Percentiles rank a stretch among this genome's conserved stretches.
These are phyloP conservation scores for Nigrospora osmanthi DNA, from an alignment of 2,329 filamentous ascomycete genomes.

Conservation along the genomic window DNA sequence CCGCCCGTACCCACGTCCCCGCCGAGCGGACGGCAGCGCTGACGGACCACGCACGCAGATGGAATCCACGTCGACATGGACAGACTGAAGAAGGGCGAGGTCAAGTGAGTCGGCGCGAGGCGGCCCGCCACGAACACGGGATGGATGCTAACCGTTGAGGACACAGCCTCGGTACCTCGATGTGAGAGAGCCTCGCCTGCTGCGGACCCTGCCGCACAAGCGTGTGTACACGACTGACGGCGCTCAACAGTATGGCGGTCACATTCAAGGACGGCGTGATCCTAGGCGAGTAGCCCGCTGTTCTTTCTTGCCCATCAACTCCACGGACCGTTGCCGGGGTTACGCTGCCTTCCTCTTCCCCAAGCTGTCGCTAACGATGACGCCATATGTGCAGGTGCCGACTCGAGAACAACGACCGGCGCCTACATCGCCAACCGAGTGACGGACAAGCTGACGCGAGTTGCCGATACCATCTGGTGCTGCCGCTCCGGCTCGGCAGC, in stretches of 20 bases:
- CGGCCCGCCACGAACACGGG: no score
- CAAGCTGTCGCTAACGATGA: no score
- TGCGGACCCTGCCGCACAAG: neutral
- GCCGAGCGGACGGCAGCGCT: constrained; percentile 9
- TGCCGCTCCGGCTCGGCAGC: constrained; percentile 96
- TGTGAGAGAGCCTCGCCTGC: constrained; percentile 49
- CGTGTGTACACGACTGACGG: constrained; percentile 10
- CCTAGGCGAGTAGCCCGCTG: constrained; percentile 46
- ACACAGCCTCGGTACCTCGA: constrained; percentile 90
- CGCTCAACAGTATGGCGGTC: constrained; percentile 75
- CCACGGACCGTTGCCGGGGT: constrained; percentile 1
- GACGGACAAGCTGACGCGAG: constrained; percentile 97
- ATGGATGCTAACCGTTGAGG: no score
- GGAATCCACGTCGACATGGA: constrained; percentile 99
- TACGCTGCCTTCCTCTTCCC: no score
- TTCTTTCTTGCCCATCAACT: no score
- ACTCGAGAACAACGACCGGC: constrained; percentile 94
- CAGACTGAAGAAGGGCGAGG: constrained; percentile 95
- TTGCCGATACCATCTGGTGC: constrained; percentile 99
- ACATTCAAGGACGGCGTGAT: constrained; percentile 99
- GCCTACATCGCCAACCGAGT: constrained; percentile 99
- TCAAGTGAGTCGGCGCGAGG: constrained; percentile 64
- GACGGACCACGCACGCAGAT: constrained; percentile 50
- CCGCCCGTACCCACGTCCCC: neutral
- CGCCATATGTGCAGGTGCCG: constrained; percentile 53